Evolutionary conservation across 2,329 filamentous ascomycete genomes (phyloP), one percentile per base, ranked within the genome.

Genomic region (Paraphoma chrysanthemicola): DNA sequence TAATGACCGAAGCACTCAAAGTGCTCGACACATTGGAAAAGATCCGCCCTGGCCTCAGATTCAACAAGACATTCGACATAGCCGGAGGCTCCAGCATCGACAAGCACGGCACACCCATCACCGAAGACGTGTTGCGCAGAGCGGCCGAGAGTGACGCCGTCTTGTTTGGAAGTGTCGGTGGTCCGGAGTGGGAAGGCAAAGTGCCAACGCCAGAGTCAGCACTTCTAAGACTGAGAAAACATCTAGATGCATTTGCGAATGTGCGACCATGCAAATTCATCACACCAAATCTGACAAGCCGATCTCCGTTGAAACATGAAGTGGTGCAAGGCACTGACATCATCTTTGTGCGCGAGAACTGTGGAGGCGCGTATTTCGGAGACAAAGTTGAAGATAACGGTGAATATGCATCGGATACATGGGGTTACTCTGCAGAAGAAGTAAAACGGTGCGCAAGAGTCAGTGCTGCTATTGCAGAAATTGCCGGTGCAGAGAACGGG

Each of bases 281-380:
- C 14, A 36, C 33, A 6, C 14, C 33, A 10, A 36, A 14, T 14
- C 14, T 36, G 33, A 36, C 33, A 6, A 36, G 33, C 6, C 9
- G 14, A 7, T 36, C 33, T 10, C 56, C 56, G 14, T 44, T 59
- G 31, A 28, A 41, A 1, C 38, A 39, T 8, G 48, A 52, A 29
- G 36, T 41, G 5, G 11, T 36, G 12, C 52, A 52, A 6, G 56
- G 55, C 41, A 51, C 55, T 6, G 56, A 59, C 17, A 56, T 52
- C 23, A 44, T 39, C 39, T 45, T 59, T 3, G 53, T 59, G 9
- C 38, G 56, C n/a, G 56, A 59, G 36, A 59, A 59, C 46, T 56
- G 44, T 12, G 56, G 55, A 31, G 56, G 56, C 3, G 56, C 55
- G 33, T 59, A 56, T 16, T 53, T 53, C 30, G 53, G 46, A 28